Evolutionary conservation across 345 rosid genomes (phyloP).

Genomic region (Eucalyptus victrix): DNA sequence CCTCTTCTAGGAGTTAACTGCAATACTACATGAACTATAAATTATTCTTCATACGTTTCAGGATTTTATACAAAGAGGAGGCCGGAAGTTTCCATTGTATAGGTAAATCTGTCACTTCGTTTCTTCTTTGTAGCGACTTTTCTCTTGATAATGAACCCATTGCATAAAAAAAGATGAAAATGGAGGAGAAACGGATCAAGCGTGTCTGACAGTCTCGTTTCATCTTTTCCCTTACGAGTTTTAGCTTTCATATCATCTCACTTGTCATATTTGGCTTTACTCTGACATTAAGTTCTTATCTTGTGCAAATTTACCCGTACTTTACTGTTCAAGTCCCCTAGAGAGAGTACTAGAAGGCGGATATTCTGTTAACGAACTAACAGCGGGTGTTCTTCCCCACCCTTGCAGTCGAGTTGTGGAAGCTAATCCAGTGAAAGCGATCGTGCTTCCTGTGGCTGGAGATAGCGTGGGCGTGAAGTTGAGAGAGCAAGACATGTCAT

Average conservation of each 20-base stretch:
- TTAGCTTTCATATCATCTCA: background rate
- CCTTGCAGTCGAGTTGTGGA: constrained; percentile 66
- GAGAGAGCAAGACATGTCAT: constrained; percentile 60
- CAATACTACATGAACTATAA: background rate
- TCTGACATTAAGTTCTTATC: background rate
- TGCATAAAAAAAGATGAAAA: background rate
- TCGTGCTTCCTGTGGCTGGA: constrained; percentile 64
- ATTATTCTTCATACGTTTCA: constrained; percentile 6
- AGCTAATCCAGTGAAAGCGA: constrained; percentile 58
- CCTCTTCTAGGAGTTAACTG: background rate
- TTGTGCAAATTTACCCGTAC: background rate
- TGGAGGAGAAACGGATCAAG: background rate
- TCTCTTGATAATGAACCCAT: background rate
- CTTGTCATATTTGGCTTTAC: background rate
- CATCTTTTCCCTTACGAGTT: background rate
- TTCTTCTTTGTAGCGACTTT: background rate
- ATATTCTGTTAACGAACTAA: background rate
- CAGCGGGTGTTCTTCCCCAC: background rate
- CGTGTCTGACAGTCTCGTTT: background rate
- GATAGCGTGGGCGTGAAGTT: constrained; percentile 25
- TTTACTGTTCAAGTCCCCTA: background rate
- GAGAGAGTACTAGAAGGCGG: background rate
- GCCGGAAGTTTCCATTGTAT: constrained; percentile 66
- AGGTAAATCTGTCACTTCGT: constrained; percentile 29
- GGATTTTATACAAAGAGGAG: constrained; percentile 83